phyloP scores from a whole-genome alignment of 2,329 filamentous ascomycete species.

The Fusarium anthophilum region DNA sequence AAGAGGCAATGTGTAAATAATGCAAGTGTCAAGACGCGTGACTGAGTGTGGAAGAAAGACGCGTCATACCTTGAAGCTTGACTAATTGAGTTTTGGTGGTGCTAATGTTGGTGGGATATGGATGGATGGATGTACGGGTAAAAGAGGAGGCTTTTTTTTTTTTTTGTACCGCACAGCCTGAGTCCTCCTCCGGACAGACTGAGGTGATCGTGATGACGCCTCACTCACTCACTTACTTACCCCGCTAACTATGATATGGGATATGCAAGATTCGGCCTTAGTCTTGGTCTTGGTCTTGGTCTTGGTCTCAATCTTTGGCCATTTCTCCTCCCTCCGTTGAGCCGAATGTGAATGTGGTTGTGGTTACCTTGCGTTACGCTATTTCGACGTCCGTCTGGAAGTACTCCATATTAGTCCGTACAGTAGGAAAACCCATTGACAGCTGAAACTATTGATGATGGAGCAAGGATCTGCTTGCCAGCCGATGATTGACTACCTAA shows the following conservation, averaged over 20 bases:
- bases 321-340: slow-evolving; percentile 9
- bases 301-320: neutral
- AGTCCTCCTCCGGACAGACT: neutral
- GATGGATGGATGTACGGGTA: too few relatives aligned
- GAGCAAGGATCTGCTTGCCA: slow-evolving; percentile 1
- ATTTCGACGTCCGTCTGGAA: neutral
- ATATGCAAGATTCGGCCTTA: slow-evolving; percentile 6
- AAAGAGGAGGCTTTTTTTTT: neutral
- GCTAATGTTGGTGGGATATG: neutral
- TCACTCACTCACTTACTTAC: neutral
- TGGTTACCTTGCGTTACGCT: neutral
- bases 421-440: slow-evolving; percentile 5
- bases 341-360: neutral
- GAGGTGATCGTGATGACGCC: slow-evolving; percentile 17
- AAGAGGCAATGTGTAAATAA: slow-evolving; percentile 34
- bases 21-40: slow-evolving; percentile 16
- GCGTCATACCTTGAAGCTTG: slow-evolving; percentile 10
- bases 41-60: slow-evolving; percentile 1
- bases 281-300: neutral
- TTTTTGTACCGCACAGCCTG: neutral
- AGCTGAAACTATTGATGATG: slow-evolving; percentile 16
- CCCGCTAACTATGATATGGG: slow-evolving; percentile 11
- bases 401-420: neutral
- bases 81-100: slow-evolving; percentile 8
- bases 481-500: neutral